Base-by-base conservation (phyloP, 352 stramenopile species). In the Hyaloperonospora arabidopsidis region DNA sequence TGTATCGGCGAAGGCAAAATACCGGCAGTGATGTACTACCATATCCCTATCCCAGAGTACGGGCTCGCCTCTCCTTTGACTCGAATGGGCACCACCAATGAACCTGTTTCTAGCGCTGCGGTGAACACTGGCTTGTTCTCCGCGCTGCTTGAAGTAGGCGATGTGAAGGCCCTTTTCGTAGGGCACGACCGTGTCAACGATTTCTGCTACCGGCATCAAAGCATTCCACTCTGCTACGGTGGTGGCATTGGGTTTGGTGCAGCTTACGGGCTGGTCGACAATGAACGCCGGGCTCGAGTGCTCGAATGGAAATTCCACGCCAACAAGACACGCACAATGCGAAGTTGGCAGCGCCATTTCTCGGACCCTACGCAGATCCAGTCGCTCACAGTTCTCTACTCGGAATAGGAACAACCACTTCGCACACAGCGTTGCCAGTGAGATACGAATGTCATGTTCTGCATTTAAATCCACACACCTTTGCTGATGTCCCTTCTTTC, bases 161-260 rank as follows among this genome's bases (percentile, higher is more conserved):
- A 84, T 21, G 74, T 87, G 15, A 84, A 85, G 35, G 74, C 76
- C 17, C 67, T 63, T 1, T 87, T 87, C 19, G 69, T 72, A 1
- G 72, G 76, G 5, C 74, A 87, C 35, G 72, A 87, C 47, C 76
- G 85, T 52, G 53, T 80, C 21, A 85, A 82, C 34, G 72, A 85
- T 32, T 87, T 76, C 62, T 83, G 76, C 38, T 80, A 74, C 45
- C 47, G 59, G 15, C 62, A 57, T 21, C 50, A 81, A 52, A 61
- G 64, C 15, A 45, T 86, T 48, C 75, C 83, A 29, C 55, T 83
- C 1, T 84, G 74, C 53, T 85, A 85, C 44, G 72, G 76, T 22
- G 72, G 76, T 12, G 74, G 70, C 23, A 68, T 69, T 43, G 74
- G 74, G 17, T 65, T 79, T 7, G 69, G 72, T 11, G 34, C 47